phyloP scores from a whole-genome alignment of 73 alveolate genomes.

The Symbiodinium natans region DNA sequence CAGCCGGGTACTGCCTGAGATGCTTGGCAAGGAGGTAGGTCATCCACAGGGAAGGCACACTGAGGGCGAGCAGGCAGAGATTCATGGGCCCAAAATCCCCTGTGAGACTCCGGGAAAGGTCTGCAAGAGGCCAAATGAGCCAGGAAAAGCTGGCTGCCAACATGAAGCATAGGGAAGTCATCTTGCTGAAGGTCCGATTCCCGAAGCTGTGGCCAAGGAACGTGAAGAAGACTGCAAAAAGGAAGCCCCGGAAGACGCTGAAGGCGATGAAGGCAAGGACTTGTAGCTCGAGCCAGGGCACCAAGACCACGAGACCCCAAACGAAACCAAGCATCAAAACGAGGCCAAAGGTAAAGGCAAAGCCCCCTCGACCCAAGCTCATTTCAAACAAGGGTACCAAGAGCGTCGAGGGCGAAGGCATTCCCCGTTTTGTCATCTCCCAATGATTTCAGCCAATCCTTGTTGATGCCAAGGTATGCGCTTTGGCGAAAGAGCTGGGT shows the following conservation, averaged over 20 bases:
- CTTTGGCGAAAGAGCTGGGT: conserved; percentile 31
- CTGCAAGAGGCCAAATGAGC: background rate
- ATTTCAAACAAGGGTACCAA: conserved; percentile 8
- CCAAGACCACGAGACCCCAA: conserved; percentile 18
- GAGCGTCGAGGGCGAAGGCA: conserved; percentile 35
- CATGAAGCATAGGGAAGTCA: conserved; percentile 12
- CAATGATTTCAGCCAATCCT: background rate
- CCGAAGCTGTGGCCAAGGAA: conserved; percentile 50
- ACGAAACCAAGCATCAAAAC: background rate
- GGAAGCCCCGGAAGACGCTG: conserved; percentile 28
- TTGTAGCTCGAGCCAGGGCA: conserved; percentile 27
- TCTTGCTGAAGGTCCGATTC: conserved; percentile 58
- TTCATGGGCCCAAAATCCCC: conserved; percentile 20
- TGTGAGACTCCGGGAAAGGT: background rate
- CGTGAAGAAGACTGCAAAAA: conserved; percentile 19
- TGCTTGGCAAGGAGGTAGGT: background rate
- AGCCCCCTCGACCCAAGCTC: conserved; percentile 38
- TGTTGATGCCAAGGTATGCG: background rate
- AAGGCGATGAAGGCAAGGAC: conserved; percentile 23
- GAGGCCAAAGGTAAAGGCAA: conserved; percentile 27
- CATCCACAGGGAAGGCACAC: conserved; percentile 6
- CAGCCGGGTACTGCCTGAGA: conserved; percentile 17
- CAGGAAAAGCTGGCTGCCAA: background rate
- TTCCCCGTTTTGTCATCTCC: conserved; percentile 30
- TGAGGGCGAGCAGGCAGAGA: background rate